Conservation (phyloP, 176 grass and related monocot genomes). For the Canna indica region DNA sequence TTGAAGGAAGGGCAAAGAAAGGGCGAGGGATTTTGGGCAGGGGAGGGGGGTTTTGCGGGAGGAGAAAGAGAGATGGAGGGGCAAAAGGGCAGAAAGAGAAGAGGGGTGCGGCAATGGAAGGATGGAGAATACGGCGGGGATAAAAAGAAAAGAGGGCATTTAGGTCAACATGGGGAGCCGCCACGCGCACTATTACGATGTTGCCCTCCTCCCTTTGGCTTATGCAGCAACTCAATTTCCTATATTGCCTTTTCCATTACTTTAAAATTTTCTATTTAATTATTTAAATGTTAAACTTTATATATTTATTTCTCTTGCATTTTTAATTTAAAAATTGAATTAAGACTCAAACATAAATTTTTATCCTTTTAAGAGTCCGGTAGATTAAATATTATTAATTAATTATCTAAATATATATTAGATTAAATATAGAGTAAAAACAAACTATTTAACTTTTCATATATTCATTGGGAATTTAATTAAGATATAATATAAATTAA, state of each 20-base stretch:
- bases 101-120: slow-evolving; percentile 7
- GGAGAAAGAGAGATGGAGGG: slow-evolving; percentile 6
- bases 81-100: slow-evolving; percentile 22
- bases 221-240: slow-evolving; percentile 21
- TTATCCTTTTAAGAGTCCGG: no score
- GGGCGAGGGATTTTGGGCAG: slow-evolving; percentile 16
- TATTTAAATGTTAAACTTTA: background rate
- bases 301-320: no score
- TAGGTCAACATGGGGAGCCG: slow-evolving; percentile 31
- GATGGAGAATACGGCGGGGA: slow-evolving; percentile 18
- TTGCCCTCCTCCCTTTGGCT: slow-evolving; percentile 24
- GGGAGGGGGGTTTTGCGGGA: slow-evolving; percentile 6
- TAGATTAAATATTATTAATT: no score
- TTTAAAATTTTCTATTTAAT: background rate
- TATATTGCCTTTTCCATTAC: slow-evolving; percentile 24
- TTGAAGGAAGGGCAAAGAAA: slow-evolving; percentile 33
- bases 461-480: no score
- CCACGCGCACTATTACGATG: slow-evolving; percentile 23
- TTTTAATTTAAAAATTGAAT: no score
- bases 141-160: slow-evolving; percentile 36
- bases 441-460: no score
- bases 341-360: no score
- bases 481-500: no score
- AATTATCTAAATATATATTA: no score
- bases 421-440: no score